phyloP scores from a whole-genome alignment of 106 monocot species.

The Acanthochlamys bracteata region DNA sequence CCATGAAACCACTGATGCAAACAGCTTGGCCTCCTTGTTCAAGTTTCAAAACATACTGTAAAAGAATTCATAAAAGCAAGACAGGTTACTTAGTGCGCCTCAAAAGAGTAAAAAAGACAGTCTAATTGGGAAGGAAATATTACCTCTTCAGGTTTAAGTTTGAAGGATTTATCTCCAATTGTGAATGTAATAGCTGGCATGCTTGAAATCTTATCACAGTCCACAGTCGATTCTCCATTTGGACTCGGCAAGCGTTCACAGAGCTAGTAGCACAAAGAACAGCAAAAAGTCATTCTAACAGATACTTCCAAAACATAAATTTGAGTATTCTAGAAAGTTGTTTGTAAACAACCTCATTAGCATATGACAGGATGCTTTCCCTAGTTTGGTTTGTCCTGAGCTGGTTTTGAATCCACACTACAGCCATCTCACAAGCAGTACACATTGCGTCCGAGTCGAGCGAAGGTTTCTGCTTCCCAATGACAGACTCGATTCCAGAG shows the following conservation, averaged over 20 bases:
- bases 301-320: background rate
- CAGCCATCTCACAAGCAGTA: slow-evolving; percentile 74
- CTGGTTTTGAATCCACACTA: slow-evolving; percentile 60
- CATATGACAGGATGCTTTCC: slow-evolving; percentile 49
- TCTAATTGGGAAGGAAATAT: too few relatives aligned
- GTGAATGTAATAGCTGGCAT: slow-evolving; percentile 76
- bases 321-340: too few relatives aligned
- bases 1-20: slow-evolving; percentile 39
- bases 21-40: slow-evolving; percentile 3
- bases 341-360: slow-evolving; percentile 46
- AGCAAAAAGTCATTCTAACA: background rate
- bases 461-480: slow-evolving; percentile 29
- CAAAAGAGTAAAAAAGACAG: too few relatives aligned
- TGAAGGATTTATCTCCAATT: slow-evolving; percentile 47
- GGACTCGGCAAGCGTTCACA: slow-evolving; percentile 77
- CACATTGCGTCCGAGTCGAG: slow-evolving; percentile 32
- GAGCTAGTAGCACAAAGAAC: slow-evolving; percentile 36
- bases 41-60: slow-evolving; percentile 34
- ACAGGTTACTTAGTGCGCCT: background rate
- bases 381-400: slow-evolving; percentile 44
- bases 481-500: slow-evolving; percentile 42
- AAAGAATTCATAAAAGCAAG: background rate
- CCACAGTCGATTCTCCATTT: slow-evolving; percentile 55
- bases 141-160: slow-evolving; percentile 72
- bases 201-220: slow-evolving; percentile 36